These are phyloP conservation scores for Chalaropsis ovoidea DNA, from an alignment of 2,329 filamentous ascomycete species.

Conservation along the genomic window DNA sequence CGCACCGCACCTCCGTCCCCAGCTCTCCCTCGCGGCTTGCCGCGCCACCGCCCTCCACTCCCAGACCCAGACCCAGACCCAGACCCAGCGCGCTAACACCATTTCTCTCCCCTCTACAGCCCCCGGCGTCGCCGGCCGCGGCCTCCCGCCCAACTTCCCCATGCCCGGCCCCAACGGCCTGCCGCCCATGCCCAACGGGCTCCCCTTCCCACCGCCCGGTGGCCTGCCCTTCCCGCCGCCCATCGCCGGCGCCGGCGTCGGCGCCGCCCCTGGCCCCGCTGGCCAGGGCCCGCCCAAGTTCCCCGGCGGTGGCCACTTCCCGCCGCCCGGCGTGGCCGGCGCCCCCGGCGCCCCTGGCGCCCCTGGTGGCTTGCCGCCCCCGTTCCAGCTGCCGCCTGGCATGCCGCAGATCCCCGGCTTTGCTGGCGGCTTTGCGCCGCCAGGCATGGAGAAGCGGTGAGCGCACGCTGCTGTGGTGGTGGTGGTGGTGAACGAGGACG, in stretches of 20 bases:
- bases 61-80: not conserved
- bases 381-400: slow-evolving; percentile 27
- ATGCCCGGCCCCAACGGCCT: slow-evolving; percentile 35
- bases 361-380: slow-evolving; percentile 29
- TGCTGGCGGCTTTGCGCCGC: slow-evolving; percentile 29
- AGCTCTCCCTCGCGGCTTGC: slow-evolving; percentile 14
- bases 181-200: slow-evolving; percentile 35
- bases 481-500: too few species aligned
- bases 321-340: slow-evolving; percentile 30
- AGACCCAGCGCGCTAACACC: not conserved
- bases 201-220: slow-evolving; percentile 38
- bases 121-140: slow-evolving; percentile 42
- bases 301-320: slow-evolving; percentile 27
- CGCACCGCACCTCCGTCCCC: too few species aligned
- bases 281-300: slow-evolving; percentile 30
- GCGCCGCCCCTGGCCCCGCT: slow-evolving; percentile 36
- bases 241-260: slow-evolving; percentile 34
- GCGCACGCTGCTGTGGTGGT: too few species aligned
- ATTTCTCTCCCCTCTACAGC: slow-evolving; percentile 32
- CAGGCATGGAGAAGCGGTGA: slow-evolving; percentile 33
- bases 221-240: slow-evolving; percentile 30
- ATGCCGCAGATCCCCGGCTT: slow-evolving; percentile 26
- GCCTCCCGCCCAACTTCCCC: slow-evolving; percentile 40
- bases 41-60: not conserved
- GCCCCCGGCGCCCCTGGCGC: slow-evolving; percentile 28